Percentiles rank a stretch among this genome's conserved stretches.
Evolutionary conservation across 805 yeast species (phyloP).

Genomic region (Nakazawaea laoshanensis): DNA sequence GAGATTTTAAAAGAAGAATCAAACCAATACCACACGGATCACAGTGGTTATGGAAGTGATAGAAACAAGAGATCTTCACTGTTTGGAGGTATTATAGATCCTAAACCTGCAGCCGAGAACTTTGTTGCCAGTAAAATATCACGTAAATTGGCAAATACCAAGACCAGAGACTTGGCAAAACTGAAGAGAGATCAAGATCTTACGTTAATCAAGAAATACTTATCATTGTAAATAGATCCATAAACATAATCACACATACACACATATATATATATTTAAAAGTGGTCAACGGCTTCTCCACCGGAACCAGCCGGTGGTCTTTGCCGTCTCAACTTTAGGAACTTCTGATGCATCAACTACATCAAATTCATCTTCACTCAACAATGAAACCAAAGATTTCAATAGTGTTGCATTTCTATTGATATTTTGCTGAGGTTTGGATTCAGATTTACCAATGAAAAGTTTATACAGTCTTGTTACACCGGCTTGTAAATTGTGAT

Average conservation of each 20-base stretch:
- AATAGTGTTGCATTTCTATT: slow-evolving; percentile 11
- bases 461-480: too few relatives aligned
- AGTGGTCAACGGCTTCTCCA: slow-evolving; percentile 3
- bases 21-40: slow-evolving; percentile 42
- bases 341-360: slow-evolving; percentile 25
- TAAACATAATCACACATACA: not conserved
- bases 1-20: slow-evolving; percentile 32
- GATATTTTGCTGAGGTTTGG: too few relatives aligned
- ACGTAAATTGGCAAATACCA: slow-evolving; percentile 37
- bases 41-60: slow-evolving; percentile 56
- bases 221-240: slow-evolving; percentile 11
- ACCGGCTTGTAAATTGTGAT: slow-evolving; percentile 5
- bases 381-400: slow-evolving; percentile 12
- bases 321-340: slow-evolving; percentile 8
- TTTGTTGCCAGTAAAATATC: slow-evolving; percentile 46
- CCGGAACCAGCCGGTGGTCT: slow-evolving; percentile 9
- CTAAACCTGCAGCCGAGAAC: slow-evolving; percentile 51
- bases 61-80: slow-evolving; percentile 57
- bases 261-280: not conserved
- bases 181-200: slow-evolving; percentile 20
- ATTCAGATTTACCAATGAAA: too few relatives aligned
- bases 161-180: slow-evolving; percentile 23
- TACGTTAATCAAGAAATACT: slow-evolving; percentile 29
- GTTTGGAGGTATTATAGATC: slow-evolving; percentile 59
- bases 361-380: slow-evolving; percentile 32